phyloP scores from a whole-genome alignment of 2,329 filamentous ascomycete species.

The Aspergillus clavatus region DNA sequence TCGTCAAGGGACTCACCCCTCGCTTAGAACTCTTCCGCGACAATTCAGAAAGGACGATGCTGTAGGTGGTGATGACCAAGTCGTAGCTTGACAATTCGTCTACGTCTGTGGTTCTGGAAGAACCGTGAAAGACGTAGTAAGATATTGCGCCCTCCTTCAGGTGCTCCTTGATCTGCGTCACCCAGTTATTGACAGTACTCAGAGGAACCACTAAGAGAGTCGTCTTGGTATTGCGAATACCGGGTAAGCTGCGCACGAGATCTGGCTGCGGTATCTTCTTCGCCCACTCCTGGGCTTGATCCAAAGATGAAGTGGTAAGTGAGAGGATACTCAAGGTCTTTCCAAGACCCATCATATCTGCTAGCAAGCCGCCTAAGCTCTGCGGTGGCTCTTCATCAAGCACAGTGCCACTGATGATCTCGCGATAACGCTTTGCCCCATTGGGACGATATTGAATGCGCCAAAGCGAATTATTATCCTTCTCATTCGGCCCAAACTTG shows the following conservation, averaged over 20 bases:
- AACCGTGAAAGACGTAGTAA: slow-evolving; percentile 83
- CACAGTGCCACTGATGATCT: slow-evolving; percentile 76
- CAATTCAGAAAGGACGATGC: slow-evolving; percentile 77
- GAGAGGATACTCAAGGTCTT: slow-evolving; percentile 84
- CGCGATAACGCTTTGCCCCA: slow-evolving; percentile 63
- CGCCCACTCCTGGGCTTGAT: slow-evolving; percentile 61
- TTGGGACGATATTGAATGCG: slow-evolving; percentile 54
- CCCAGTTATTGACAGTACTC: slow-evolving; percentile 91
- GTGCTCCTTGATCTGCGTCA: slow-evolving; percentile 83
- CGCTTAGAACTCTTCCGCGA: slow-evolving; percentile 59
- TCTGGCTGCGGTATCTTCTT: slow-evolving; percentile 45
- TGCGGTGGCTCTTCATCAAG: slow-evolving; percentile 58
- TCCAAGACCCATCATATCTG: slow-evolving; percentile 85
- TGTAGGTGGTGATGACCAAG: slow-evolving; percentile 88
- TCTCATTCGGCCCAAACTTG: slow-evolving; percentile 54
- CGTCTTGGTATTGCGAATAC: slow-evolving; percentile 62
- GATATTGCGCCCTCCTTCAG: slow-evolving; percentile 60
- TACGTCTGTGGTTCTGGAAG: slow-evolving; percentile 65
- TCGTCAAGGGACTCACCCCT: slow-evolving; percentile 59
- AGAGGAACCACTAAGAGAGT: slow-evolving; percentile 86
- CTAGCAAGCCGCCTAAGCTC: slow-evolving; percentile 67
- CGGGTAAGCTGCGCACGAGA: slow-evolving; percentile 27
- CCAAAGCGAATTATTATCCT: slow-evolving; percentile 72
- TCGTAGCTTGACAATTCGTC: slow-evolving; percentile 68
- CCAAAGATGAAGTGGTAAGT: slow-evolving; percentile 62